A percentile compares a stretch with the other conserved stretches of the same genome.
Evolutionary conservation across 805 yeast species (phyloP).

Genomic region (Tetrapisispora fleetii): DNA sequence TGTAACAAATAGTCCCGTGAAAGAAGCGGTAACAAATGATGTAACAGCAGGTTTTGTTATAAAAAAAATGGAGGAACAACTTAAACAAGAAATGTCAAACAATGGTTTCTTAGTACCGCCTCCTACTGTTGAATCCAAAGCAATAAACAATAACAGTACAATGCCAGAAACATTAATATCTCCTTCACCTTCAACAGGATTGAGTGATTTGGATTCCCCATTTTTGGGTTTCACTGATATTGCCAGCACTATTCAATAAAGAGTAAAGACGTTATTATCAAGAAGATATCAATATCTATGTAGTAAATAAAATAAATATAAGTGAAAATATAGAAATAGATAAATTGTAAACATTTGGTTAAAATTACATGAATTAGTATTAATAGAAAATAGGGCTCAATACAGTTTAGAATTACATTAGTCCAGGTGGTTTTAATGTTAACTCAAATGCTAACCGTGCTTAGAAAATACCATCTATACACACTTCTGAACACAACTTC

Average conservation of each 20-base stretch:
- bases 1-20: conserved; percentile 18
- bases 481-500: too few species aligned
- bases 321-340: too few species aligned
- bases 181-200: conserved; percentile 12
- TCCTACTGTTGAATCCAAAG: neutral
- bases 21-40: conserved; percentile 15
- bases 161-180: conserved; percentile 5
- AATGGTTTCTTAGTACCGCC: conserved; percentile 17
- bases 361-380: too few species aligned
- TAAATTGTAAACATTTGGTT: neutral
- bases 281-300: neutral
- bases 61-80: conserved; percentile 22
- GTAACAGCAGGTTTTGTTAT: conserved; percentile 14
- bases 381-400: too few species aligned
- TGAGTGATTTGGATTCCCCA: conserved; percentile 24
- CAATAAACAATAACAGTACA: neutral
- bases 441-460: too few species aligned
- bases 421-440: too few species aligned
- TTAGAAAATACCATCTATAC: too few species aligned
- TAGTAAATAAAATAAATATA: neutral
- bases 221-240: neutral
- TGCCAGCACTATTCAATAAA: neutral
- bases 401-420: too few species aligned
- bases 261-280: neutral
- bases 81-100: conserved; percentile 13